Base-by-base conservation (phyloP, 2,329 filamentous ascomycete species). In the Stagonosporopsis vannaccii region DNA sequence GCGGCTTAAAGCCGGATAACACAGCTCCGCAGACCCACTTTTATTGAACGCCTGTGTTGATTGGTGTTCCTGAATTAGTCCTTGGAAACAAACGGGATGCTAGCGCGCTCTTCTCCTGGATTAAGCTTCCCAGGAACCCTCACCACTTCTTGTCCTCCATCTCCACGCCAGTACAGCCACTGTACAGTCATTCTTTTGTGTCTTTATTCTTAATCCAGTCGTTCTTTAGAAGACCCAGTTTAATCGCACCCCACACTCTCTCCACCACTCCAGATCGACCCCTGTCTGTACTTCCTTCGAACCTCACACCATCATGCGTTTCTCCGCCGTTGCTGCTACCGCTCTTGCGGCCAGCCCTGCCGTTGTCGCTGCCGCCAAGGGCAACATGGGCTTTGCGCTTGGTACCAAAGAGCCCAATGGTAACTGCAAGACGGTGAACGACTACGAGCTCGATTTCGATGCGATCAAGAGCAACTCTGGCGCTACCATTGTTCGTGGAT, bases 391-490 rank as follows among this genome's bases (percentile, higher is more conserved):
- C 47, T 89, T 89, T 68, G 82, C 88, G 13, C 79, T 91, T 12
- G 88, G 88, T 58, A 84, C 86, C 66, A 87, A 89, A 72, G 84
- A 84, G 61, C 52, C 81, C 22, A 84, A 86, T 19, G 71, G 69
- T n/a, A 40, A 71, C 36, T 91, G 88, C 82, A 91, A 91, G 77
- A 76, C 76, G 33, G 77, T 80, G 39, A 70, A 75, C 41, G 87
- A 90, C 75, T 91, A 88, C 75, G 82, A 85, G 65, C 79, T 77
- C 45, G 88, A 91, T 73, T 89, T 90, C 72, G 81, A 85, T 51
- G 81, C 83, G 45, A 81, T 90, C 67, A 80, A 81, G 63, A 70
- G 73, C 45, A 70, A 80, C 43, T 79, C 84, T 28, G 79, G 77
- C 53, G 75, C 79, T 36, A 85, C 78, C 32, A 65, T 89, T 33